Evolutionary conservation across 2,329 filamentous ascomycete species (phyloP).

Genomic region (Cladorrhinum sp.): DNA sequence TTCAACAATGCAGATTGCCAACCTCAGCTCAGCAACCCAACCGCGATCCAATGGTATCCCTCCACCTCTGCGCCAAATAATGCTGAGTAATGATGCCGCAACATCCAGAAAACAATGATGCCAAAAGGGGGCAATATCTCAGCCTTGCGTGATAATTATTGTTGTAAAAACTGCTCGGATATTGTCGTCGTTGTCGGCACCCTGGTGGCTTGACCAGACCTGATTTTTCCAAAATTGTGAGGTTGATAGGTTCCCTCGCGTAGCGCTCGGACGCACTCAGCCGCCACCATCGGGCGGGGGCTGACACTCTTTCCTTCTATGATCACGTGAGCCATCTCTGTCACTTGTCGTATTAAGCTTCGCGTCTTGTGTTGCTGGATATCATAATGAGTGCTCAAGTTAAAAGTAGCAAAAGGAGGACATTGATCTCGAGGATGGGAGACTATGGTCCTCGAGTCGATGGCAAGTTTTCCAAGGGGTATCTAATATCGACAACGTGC

Average conservation of each 20-base stretch:
- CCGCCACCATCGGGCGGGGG: constrained; percentile 20
- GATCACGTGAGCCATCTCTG: constrained; percentile 21
- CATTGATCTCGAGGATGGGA: not conserved
- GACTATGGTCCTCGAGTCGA: too few species aligned
- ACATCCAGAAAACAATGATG: constrained; percentile 19
- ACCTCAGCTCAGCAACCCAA: not conserved
- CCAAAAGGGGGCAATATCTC: not conserved
- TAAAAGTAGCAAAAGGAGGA: not conserved
- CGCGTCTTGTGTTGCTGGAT: not conserved
- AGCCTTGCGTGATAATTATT: not conserved
- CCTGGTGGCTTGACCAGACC: constrained; percentile 6
- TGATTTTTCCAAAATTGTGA: constrained; percentile 17
- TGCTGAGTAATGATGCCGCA: constrained; percentile 7
- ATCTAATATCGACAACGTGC: not conserved
- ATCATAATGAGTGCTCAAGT: not conserved
- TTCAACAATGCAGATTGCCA: not conserved
- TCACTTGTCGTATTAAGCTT: not conserved
- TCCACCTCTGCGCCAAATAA: constrained; percentile 17
- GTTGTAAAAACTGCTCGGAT: not conserved
- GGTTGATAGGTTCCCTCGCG: constrained; percentile 14
- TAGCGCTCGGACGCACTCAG: constrained; percentile 19
- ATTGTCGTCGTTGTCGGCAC: constrained; percentile 1
- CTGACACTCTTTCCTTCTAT: constrained; percentile 7
- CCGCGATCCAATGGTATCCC: constrained; percentile 13
- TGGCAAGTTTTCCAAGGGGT: not conserved